These are phyloP conservation scores for Candida oleophila DNA, from an alignment of 805 yeast species.

Conservation along the genomic window DNA sequence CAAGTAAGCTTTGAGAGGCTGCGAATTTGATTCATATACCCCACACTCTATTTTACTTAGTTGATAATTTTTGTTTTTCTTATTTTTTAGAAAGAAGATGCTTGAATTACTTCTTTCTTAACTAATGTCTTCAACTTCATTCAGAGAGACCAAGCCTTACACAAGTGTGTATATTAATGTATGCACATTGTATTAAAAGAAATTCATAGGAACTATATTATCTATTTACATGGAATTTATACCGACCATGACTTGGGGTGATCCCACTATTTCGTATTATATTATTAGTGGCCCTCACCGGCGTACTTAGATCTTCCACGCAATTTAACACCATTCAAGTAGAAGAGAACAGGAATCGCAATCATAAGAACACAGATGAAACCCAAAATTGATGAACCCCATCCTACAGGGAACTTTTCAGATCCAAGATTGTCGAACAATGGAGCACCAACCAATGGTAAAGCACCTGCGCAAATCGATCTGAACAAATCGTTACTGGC, in stretches of 20 bases:
- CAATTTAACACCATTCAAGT: constrained; percentile 40
- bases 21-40: too few relatives aligned
- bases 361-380: constrained; percentile 43
- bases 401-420: constrained; percentile 52
- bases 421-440: constrained; percentile 53
- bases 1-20: constrained; percentile 10
- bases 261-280: neutral
- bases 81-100: too few relatives aligned
- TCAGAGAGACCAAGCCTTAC: too few relatives aligned
- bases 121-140: too few relatives aligned
- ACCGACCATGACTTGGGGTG: too few relatives aligned
- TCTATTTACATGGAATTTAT: too few relatives aligned
- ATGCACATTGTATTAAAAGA: too few relatives aligned
- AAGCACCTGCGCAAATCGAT: constrained; percentile 51
- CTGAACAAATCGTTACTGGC: constrained; percentile 54
- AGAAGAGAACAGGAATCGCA: constrained; percentile 47
- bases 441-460: constrained; percentile 61
- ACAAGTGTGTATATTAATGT: too few relatives aligned
- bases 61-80: too few relatives aligned
- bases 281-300: neutral
- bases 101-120: too few relatives aligned
- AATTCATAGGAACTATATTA: too few relatives aligned
- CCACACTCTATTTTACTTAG: too few relatives aligned
- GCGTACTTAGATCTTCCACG: constrained; percentile 42
- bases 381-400: constrained; percentile 53